Conservation (phyloP, 1,139 yeast genomes). For the Scheffersomyces stambukii region DNA sequence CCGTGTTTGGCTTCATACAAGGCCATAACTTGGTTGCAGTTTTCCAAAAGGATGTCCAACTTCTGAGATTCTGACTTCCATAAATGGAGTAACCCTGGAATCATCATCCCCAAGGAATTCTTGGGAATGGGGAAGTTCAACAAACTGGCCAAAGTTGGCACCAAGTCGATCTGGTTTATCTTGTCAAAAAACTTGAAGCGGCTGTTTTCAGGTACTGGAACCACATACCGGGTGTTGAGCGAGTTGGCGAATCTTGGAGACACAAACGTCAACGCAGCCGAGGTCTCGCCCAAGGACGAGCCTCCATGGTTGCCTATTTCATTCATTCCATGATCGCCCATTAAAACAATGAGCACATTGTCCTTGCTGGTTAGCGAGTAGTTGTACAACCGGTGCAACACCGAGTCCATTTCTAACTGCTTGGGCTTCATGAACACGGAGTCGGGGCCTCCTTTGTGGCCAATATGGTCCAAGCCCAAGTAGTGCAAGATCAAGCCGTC, state of each 20-base stretch:
- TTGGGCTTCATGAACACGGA: conserved; percentile 77
- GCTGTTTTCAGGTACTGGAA: conserved; percentile 36
- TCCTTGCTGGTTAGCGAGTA: conserved; percentile 29
- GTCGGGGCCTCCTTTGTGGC: conserved; percentile 91
- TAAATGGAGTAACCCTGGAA: conserved; percentile 51
- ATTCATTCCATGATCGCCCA: conserved; percentile 98
- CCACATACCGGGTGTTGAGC: conserved; percentile 13
- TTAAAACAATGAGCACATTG: conserved; percentile 60
- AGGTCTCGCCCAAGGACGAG: conserved; percentile 85
- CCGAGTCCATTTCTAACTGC: conserved; percentile 78
- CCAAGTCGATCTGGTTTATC: conserved; percentile 80
- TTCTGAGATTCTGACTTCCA: conserved; percentile 39
- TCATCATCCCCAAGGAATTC: conserved; percentile 75
- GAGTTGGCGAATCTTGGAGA: conserved; percentile 49
- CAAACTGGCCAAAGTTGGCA: conserved; percentile 75
- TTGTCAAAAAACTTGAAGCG: conserved; percentile 49
- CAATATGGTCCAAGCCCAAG: conserved; percentile 92
- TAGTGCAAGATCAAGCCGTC: conserved; percentile 86
- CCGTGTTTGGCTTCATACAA: conserved; percentile 26
- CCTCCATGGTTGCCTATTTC: conserved; percentile 96
- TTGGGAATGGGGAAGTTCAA: conserved; percentile 81
- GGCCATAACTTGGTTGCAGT: conserved; percentile 56
- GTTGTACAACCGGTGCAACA: conserved; percentile 52
- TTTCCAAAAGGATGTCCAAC: conserved; percentile 45
- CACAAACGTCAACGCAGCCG: conserved; percentile 70